Base-by-base conservation (phyloP, 768 basidiomycete genomes). In the Cantharellus cinnabarinus region DNA sequence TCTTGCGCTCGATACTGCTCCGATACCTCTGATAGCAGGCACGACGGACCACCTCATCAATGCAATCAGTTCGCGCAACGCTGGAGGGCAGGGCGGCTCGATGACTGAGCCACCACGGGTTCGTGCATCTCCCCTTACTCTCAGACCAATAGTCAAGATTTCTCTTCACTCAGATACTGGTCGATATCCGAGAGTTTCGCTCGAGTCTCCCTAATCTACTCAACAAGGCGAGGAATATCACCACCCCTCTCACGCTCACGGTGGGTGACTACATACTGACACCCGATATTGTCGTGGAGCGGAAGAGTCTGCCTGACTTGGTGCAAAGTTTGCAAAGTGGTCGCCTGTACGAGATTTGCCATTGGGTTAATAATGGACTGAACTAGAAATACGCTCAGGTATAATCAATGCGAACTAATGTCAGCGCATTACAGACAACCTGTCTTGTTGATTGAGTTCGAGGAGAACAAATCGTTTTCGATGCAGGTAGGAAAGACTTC, bases 401-500 rank as follows among this genome's bases (percentile, higher is more conserved):
- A 94, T 68, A 87, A 90, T 0, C 95, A 99, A 67, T 98, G 94
- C 71, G 94, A 98, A 70, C 68, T 89, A 29, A 97, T 99, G 94
- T 90, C 87, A 0, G 83, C 83, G 14, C 86, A 97, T 68, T 98
- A 99, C 73, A 95, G 90, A 70, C 81, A 85, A 20, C 93, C 94
- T 0, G 76, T 99, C 57, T 73, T 99, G 14, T 74, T 98, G 5
- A 95, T 98, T 65, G 93, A 99, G 67, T 98, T 98, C 62, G 94
- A 98, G 67, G 90, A 98, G 71, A 86, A 95, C 69, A 97, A 94
- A 65, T 82, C 89, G 0, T 95, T 97, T 69, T 85, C 86, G 0
- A 75, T 98, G 5, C 85, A 91, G 70, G 91, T 87, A 61, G 58
- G 75, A 67, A 10, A 20, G 15, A 54, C 52, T 7, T 10, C 52